Evolutionary conservation across 2,329 filamentous ascomycete genomes (phyloP).

Genomic region (Colletotrichum nymphaeae): DNA sequence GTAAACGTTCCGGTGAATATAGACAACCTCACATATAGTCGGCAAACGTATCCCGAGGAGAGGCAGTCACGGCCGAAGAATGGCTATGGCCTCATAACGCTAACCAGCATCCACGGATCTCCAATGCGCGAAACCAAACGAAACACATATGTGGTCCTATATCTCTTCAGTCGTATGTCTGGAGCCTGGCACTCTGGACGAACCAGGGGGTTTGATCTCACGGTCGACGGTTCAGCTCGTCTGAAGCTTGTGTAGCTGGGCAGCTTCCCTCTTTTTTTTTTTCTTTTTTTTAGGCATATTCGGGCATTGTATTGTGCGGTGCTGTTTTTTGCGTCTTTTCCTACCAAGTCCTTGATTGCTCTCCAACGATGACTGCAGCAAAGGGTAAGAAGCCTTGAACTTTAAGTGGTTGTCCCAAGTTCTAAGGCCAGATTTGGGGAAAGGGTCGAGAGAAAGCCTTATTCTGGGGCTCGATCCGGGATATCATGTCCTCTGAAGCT

Average conservation of each 20-base stretch:
- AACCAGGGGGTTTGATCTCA: not conserved
- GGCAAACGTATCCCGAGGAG: not conserved
- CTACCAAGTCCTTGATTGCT: not conserved
- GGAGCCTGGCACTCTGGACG: not conserved
- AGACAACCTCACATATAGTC: not conserved
- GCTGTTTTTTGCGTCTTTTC: not conserved
- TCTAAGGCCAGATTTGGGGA: not conserved
- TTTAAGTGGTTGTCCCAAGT: not conserved
- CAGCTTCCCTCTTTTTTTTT: not conserved
- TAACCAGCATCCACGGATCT: not conserved
- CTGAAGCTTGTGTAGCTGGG: not conserved
- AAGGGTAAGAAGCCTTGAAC: not conserved
- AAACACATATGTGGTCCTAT: not conserved
- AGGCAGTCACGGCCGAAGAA: not conserved
- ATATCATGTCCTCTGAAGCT: not conserved
- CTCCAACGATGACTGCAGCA: not conserved
- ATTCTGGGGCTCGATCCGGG: not conserved
- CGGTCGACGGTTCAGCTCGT: not conserved
- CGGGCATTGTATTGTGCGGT: not conserved
- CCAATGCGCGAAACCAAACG: not conserved
- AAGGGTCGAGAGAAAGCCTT: not conserved
- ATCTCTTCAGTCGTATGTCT: not conserved
- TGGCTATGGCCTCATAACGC: not conserved
- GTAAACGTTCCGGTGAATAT: not conserved
- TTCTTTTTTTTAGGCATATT: not conserved